Evolutionary conservation across 202 grass and related monocot species (phyloP).

Genomic region (Hordeum pubiflorum): DNA sequence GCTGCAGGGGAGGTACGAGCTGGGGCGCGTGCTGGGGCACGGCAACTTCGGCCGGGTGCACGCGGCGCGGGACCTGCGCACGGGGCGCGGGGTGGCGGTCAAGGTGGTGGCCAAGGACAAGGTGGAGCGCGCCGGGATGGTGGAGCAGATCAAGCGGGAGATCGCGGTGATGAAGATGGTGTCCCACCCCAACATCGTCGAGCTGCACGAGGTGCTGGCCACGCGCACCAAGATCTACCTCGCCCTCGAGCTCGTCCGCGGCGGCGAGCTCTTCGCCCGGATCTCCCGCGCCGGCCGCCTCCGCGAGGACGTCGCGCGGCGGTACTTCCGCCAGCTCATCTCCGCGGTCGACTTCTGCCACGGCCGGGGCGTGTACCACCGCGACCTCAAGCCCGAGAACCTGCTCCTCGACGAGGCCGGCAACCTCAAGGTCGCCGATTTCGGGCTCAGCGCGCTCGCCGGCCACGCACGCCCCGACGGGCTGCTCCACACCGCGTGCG

Average conservation of each 20-base stretch:
- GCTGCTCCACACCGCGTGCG: conserved; percentile 69
- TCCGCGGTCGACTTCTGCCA: conserved; percentile 73
- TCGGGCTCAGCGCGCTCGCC: conserved; percentile 55
- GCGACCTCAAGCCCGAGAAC: conserved; percentile 71
- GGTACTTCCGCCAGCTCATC: conserved; percentile 60
- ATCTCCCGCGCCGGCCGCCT: conserved; percentile 37
- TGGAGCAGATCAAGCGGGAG: conserved; percentile 58
- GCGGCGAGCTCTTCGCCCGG: conserved; percentile 50
- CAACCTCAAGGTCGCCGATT: conserved; percentile 69
- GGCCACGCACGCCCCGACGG: conserved; percentile 49
- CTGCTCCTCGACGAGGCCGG: conserved; percentile 52
- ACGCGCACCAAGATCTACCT: conserved; percentile 62
- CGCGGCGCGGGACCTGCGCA: conserved; percentile 48
- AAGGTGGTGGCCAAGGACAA: conserved; percentile 68
- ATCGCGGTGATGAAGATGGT: conserved; percentile 67
- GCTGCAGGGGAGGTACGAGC: conserved; percentile 63
- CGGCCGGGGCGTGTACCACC: conserved; percentile 58
- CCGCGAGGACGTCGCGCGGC: conserved; percentile 41
- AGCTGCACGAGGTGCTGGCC: conserved; percentile 72
- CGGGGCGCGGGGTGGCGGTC: conserved; percentile 51
- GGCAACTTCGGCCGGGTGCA: conserved; percentile 74
- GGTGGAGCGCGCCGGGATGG: conserved; percentile 46
- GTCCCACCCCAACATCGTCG: conserved; percentile 60
- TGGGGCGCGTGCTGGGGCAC: conserved; percentile 58
- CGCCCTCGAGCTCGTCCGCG: conserved; percentile 61